Evolutionary conservation across 257 asterid species (phyloP), one percentile per base, ranked within the genome.

Genomic region (Penstemon barbatus): DNA sequence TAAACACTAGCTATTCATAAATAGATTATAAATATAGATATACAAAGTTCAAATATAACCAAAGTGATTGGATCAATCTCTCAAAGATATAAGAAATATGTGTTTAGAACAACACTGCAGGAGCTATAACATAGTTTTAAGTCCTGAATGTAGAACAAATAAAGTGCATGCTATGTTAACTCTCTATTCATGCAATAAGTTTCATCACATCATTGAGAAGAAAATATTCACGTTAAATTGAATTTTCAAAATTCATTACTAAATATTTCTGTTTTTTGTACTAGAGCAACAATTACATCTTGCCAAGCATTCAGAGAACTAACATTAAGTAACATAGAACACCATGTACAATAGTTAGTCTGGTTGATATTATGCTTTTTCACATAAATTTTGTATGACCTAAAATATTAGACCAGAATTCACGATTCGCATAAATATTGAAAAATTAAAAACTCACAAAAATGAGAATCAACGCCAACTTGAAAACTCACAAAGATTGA

Each of bases 301-400:
- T 58, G 61, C 45, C 69, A 15, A 59, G 57, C 61, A 38, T 53
- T 54, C 25, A 52, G 4, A 45, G 38, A 58, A 45, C 39, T 50
- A 69, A 75, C 42, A 18, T 66, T 44, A 52, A 43, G 9, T 61
- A 55, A 56, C 25, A 66, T 70, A n/a, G 50, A 59, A 49, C 5
- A n/a, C 9, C 75, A 63, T 38, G 33, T 8, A 43, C 0, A 43
- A 62, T 8, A 39, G 13, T 11, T 54, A 37, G 63, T 44, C 13
- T 15, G 43, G 41, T 46, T 40, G 53, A 57, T 56, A 57, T n/a
- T 70, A 48, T 40, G 5, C 57, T 40, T 41, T 57, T 57, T 48
- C 68, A 66, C 18, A 38, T 43, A 40, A 46, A 74, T 43, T 15
- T 18, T 38, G 38, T 39, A 62, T 58, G 50, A 38, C 44, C 53